Conservation (phyloP, 2,329 filamentous ascomycete species). For the Akanthomyces uredinophilus region DNA sequence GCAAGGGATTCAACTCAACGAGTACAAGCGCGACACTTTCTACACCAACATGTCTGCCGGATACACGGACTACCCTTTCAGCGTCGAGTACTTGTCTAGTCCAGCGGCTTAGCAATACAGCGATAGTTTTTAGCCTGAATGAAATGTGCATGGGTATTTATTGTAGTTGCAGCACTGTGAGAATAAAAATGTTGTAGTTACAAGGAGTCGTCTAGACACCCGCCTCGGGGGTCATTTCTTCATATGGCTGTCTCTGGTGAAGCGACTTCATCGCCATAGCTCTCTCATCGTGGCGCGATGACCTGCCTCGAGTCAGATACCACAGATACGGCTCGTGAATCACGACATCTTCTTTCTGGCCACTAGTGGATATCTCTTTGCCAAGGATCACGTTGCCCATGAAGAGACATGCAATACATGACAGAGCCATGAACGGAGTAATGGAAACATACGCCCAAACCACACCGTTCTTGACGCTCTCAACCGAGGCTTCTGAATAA, state of each 20-base stretch:
- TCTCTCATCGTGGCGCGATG: neutral
- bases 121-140: no score
- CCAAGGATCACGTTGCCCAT: slow-evolving; percentile 30
- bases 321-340: slow-evolving; percentile 11
- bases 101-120: neutral
- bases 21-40: slow-evolving; percentile 24
- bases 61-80: slow-evolving; percentile 16
- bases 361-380: slow-evolving; percentile 6
- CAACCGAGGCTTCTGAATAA: slow-evolving; percentile 23
- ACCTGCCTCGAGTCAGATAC: neutral
- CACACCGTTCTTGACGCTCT: slow-evolving; percentile 24
- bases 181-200: neutral
- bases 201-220: neutral
- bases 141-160: no score
- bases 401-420: slow-evolving; percentile 23
- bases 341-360: neutral
- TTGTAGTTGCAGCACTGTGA: no score
- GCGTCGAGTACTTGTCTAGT: neutral
- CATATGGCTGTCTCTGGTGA: neutral
- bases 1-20: slow-evolving; percentile 21
- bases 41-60: slow-evolving; percentile 21
- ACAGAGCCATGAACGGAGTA: slow-evolving; percentile 49
- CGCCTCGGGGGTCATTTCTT: neutral
- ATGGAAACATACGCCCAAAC: slow-evolving; percentile 61
- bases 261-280: neutral